These are phyloP conservation scores for Gracilaria domingensis DNA, from an alignment of 23 red algal genomes.

Conservation along the genomic window DNA sequence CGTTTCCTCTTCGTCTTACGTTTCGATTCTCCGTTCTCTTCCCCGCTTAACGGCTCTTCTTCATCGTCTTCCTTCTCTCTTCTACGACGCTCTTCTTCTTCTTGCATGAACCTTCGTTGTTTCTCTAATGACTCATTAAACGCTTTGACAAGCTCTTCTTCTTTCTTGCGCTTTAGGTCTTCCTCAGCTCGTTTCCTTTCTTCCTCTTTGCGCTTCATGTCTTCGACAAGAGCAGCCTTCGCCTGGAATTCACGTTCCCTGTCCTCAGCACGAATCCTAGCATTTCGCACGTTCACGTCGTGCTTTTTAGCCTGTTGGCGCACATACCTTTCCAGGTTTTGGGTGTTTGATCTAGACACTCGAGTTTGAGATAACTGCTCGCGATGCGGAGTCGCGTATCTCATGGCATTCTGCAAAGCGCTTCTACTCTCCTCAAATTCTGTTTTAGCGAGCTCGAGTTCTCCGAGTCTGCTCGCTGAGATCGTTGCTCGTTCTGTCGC, in stretches of 20 bases:
- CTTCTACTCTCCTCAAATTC: constrained; percentile 66
- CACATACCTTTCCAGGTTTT: constrained; percentile 49
- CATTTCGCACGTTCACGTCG: constrained; percentile 69
- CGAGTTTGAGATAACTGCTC: constrained; percentile 34
- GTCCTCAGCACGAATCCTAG: constrained; percentile 41
- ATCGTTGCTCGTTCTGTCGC: constrained; percentile 33
- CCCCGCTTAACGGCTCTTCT: constrained; percentile 37
- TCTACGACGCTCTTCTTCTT: constrained; percentile 43
- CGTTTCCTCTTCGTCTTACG: constrained; percentile 4
- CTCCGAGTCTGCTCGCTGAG: constrained; percentile 10
- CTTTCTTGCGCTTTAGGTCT: constrained; percentile 30
- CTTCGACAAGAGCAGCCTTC: constrained; percentile 30
- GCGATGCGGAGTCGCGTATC: background rate
- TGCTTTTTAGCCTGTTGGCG: constrained; percentile 63
- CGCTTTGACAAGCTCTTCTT: constrained; percentile 55
- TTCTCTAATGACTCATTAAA: constrained; percentile 57
- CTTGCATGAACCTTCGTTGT: constrained; percentile 32
- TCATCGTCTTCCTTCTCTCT: constrained; percentile 37
- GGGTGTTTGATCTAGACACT: constrained; percentile 5
- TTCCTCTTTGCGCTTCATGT: constrained; percentile 45
- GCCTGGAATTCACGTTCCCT: constrained; percentile 39
- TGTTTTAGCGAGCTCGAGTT: constrained; percentile 53
- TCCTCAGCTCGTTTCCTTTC: constrained; percentile 32
- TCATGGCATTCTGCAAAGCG: constrained; percentile 35
- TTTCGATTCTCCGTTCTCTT: constrained; percentile 36